Base-by-base conservation (phyloP, 768 basidiomycete species). In the Hortiboletus campestris region DNA sequence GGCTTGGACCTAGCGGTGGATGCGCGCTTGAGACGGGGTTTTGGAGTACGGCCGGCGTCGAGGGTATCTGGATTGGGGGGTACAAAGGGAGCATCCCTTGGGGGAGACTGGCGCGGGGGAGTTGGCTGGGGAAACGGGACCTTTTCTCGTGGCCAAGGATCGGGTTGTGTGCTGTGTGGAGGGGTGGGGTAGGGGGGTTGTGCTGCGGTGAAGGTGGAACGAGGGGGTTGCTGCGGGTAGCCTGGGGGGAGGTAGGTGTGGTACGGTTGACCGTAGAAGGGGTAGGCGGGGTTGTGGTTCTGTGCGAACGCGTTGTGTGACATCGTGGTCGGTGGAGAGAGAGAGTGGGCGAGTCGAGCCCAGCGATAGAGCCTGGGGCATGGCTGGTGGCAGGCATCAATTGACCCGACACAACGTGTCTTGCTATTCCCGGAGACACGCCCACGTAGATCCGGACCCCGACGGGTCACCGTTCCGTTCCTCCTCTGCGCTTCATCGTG, bases 261-360 rank as follows among this genome's bases (percentile, higher is more conserved):
- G 25, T 72, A 67, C 12, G 76, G 75, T 44, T 80, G 78, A 19
- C 70, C 70, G 59, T 79, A 80, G 70, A 78, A 78, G 25, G 74
- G 67, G 67, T 80, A 82, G 46, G 66, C 72, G 46, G 71, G 61
- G 44, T 75, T 79, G 64, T 78, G 79, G 43, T 62, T 74, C 42
- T 64, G 63, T 44, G 68, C 60, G 56, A 75, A 72, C 45, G 49
- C n/a, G 47, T 34, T 55, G 53, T 73, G 71, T n/a, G n/a, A n/a
- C 69, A 72, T 75, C 38, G 53, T 57, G 62, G 57, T 48, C 34
- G 46, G 57, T 25, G 47, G 48, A 52, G 28, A 48, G 46, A 45
- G 50, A 46, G 22, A 17, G 45, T 31, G 28, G 32, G 11, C 17
- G 29, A n/a, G 45, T 19, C n/a, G 51, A 49, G 28, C 22, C 55